A percentile compares a stretch with the other conserved stretches of the same genome.
Conservation (phyloP, 306 rosid species). For the Luffa acutangula region DNA sequence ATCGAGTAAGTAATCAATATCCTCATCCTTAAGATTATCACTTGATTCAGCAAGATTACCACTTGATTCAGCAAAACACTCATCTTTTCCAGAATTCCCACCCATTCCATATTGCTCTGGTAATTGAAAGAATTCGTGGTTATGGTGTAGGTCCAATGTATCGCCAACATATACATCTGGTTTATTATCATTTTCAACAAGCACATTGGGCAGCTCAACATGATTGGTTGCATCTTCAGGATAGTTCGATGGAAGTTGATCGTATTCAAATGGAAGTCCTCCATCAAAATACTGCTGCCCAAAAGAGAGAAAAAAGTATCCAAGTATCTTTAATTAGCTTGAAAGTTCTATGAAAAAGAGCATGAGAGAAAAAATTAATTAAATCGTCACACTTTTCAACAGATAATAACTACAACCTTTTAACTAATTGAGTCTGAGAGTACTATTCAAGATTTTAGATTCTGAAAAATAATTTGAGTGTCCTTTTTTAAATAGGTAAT, state of each 20-base stretch:
- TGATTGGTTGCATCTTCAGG: slow-evolving; percentile 49
- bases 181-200: slow-evolving; percentile 26
- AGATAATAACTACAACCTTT: not conserved
- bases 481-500: too few species aligned
- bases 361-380: not conserved
- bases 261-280: slow-evolving; percentile 15
- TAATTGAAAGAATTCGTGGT: not conserved
- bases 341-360: not conserved
- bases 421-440: too few species aligned
- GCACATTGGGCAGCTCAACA: slow-evolving; percentile 25
- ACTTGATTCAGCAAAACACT: slow-evolving; percentile 24
- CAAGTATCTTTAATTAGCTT: not conserved
- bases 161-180: slow-evolving; percentile 17
- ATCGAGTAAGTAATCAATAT: slow-evolving; percentile 14
- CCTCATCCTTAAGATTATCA: slow-evolving; percentile 10
- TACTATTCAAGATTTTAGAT: too few species aligned
- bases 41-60: too few species aligned
- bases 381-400: not conserved
- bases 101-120: slow-evolving; percentile 29
- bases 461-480: too few species aligned
- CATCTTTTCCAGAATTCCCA: slow-evolving; percentile 18
- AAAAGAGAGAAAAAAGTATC: not conserved
- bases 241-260: slow-evolving; percentile 18
- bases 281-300: slow-evolving; percentile 29
- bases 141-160: slow-evolving; percentile 16